These are phyloP conservation scores for Sporisorium exsertum DNA, from an alignment of 1,284 basidiomycete genomes.

Conservation along the genomic window DNA sequence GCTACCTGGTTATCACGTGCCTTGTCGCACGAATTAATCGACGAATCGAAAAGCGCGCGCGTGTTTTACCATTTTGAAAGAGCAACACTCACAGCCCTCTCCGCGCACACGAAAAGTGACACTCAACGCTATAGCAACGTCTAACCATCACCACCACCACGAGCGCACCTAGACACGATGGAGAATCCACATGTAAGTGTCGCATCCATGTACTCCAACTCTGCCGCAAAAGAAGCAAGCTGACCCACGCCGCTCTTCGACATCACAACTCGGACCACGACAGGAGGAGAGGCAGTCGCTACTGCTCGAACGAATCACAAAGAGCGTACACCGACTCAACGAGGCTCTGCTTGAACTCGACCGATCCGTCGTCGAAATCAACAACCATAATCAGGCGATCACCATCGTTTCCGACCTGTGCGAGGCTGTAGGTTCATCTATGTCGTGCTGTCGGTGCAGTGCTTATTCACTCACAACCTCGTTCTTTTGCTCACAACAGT, in stretches of 20 bases:
- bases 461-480: not conserved
- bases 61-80: constrained; percentile 21
- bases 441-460: not conserved
- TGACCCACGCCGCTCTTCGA: not conserved
- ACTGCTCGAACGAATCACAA: constrained; percentile 86
- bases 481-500: constrained; percentile 24
- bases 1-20: constrained; percentile 4
- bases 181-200: constrained; percentile 44
- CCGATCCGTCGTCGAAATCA: constrained; percentile 75
- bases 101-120: constrained; percentile 1
- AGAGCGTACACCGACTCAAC: constrained; percentile 79
- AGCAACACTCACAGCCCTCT: constrained; percentile 27
- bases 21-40: constrained; percentile 30
- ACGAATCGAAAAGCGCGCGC: constrained; percentile 28
- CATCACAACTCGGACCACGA: not conserved
- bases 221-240: not conserved
- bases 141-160: constrained; percentile 12
- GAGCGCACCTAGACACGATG: constrained; percentile 12
- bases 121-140: not conserved
- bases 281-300: constrained; percentile 90
- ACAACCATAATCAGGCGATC: constrained; percentile 64
- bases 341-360: constrained; percentile 76
- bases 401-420: constrained; percentile 65
- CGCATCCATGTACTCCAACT: not conserved
- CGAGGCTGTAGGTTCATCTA: constrained; percentile 55